Conservation (phyloP, 176 grass and related monocot genomes). For the Ensete ventricosum region DNA sequence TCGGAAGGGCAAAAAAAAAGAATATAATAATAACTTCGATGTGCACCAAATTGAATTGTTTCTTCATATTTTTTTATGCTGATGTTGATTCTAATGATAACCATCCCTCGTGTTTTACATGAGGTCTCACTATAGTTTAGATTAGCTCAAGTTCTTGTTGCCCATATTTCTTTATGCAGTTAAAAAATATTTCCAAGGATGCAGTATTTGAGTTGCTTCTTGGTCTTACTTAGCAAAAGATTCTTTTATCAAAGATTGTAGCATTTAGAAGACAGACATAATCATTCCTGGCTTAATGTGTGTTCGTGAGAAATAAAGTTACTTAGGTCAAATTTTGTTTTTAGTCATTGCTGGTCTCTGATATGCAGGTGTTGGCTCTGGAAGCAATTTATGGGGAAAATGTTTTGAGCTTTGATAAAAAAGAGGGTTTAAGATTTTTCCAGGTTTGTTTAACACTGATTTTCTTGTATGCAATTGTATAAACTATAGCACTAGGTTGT, state of each 20-base stretch:
- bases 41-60: not conserved
- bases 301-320: not conserved
- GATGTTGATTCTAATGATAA: too few relatives aligned
- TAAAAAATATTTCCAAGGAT: not conserved
- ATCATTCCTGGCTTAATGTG: not conserved
- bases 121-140: not conserved
- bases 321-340: not conserved
- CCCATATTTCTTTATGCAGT: not conserved
- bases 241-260: not conserved
- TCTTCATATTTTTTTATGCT: too few relatives aligned
- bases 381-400: conserved; percentile 76
- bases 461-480: not conserved
- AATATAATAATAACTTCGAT: not conserved
- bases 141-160: not conserved
- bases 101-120: not conserved
- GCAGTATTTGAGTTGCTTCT: too few relatives aligned
- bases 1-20: not conserved
- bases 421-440: conserved; percentile 49
- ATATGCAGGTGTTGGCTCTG: conserved; percentile 57
- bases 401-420: conserved; percentile 38
- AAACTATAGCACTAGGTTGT: not conserved
- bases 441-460: conserved; percentile 37
- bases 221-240: not conserved
- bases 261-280: not conserved
- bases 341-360: conserved; percentile 10